Percentiles rank a stretch among this genome's conserved stretches.
Conservation (phyloP, 2,329 filamentous ascomycete genomes). For the Trematosphaeria pertusa region DNA sequence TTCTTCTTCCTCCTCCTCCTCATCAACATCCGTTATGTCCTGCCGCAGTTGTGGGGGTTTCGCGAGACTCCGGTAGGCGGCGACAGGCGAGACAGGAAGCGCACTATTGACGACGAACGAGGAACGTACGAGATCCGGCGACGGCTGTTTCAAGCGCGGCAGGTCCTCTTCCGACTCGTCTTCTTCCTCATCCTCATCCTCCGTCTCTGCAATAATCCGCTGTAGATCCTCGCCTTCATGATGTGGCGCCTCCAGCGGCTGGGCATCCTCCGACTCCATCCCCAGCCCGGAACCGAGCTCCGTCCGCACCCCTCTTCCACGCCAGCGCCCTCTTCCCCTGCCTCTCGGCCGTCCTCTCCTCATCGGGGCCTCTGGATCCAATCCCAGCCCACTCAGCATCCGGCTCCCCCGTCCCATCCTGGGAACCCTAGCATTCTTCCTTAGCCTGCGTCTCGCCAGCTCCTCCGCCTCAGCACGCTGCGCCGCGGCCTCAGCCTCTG, state of each 20-base stretch:
- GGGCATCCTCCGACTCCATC: neutral
- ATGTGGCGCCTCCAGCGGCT: neutral
- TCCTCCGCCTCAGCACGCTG: constrained; percentile 30
- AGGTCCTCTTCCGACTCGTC: constrained; percentile 8
- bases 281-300: too few relatives aligned
- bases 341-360: constrained; percentile 17
- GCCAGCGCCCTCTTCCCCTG: constrained; percentile 21
- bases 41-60: constrained; percentile 5
- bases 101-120: constrained; percentile 43
- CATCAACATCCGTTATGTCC: constrained; percentile 13
- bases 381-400: constrained; percentile 16
- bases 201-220: constrained; percentile 19
- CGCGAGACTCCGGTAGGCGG: constrained; percentile 8
- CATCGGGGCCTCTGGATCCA: constrained; percentile 11
- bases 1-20: constrained; percentile 6
- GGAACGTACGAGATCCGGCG: constrained; percentile 32
- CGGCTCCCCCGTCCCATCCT: constrained; percentile 16
- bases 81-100: constrained; percentile 28
- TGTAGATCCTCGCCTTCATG: constrained; percentile 10
- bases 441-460: constrained; percentile 20
- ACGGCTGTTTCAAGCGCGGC: constrained; percentile 11
- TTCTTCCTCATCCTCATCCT: constrained; percentile 19
- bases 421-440: constrained; percentile 31
- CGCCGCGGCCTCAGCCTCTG: constrained; percentile 31
- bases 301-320: constrained; percentile 23